phyloP scores from a whole-genome alignment of 305 asterid genomes.

The Fraxinus baroniana region DNA sequence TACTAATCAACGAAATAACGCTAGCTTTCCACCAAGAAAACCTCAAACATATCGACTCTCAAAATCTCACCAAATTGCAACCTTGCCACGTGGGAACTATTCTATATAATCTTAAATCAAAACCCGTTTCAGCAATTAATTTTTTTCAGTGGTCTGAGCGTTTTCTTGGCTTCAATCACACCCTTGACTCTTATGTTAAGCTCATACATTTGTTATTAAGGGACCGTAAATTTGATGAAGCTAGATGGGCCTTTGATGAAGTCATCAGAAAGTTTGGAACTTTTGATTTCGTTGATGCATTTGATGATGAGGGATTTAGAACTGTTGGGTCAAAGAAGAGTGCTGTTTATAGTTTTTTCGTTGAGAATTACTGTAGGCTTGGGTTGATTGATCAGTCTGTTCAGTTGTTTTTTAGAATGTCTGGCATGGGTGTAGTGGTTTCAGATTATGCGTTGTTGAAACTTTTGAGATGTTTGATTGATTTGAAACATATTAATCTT shows the following conservation, averaged over 20 bases:
- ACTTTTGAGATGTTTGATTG: slow-evolving; percentile 31
- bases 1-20: slow-evolving; percentile 23
- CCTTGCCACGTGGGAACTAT: slow-evolving; percentile 31
- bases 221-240: slow-evolving; percentile 31
- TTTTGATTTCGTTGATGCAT: slow-evolving; percentile 29
- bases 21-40: slow-evolving; percentile 31
- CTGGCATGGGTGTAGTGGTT: slow-evolving; percentile 26
- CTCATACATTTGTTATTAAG: slow-evolving; percentile 31
- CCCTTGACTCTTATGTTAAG: slow-evolving; percentile 26
- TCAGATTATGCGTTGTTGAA: slow-evolving; percentile 28
- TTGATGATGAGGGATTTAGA: slow-evolving; percentile 27
- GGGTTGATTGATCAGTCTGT: slow-evolving; percentile 33
- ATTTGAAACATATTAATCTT: slow-evolving; percentile 18
- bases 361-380: slow-evolving; percentile 32
- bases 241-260: slow-evolving; percentile 37
- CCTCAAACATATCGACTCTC: slow-evolving; percentile 25
- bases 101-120: slow-evolving; percentile 29
- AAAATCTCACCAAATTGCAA: slow-evolving; percentile 19
- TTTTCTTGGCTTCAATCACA: slow-evolving; percentile 34
- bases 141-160: slow-evolving; percentile 41
- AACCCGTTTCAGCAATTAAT: slow-evolving; percentile 37
- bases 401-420: slow-evolving; percentile 26
- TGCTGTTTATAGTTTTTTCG: slow-evolving; percentile 30
- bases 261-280: slow-evolving; percentile 32
- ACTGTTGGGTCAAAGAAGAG: slow-evolving; percentile 22